Percentiles rank a stretch among this genome's conserved stretches.
phyloP scores from a whole-genome alignment of 345 rosid species.

The Syzygium oleosum region DNA sequence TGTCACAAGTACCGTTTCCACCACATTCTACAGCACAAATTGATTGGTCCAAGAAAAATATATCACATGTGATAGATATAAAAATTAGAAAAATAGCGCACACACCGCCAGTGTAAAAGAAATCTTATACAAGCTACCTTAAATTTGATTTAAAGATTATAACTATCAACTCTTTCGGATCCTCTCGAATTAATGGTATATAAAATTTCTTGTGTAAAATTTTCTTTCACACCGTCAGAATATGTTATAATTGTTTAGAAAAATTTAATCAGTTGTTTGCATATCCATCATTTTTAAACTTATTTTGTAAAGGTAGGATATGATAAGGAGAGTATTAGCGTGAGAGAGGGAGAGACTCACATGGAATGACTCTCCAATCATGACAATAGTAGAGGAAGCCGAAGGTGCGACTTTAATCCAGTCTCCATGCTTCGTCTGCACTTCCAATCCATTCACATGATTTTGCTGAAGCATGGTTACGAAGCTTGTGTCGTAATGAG shows the following conservation, averaged over 20 bases:
- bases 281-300: not conserved
- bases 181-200: not conserved
- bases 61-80: not conserved
- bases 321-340: not conserved
- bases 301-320: not conserved
- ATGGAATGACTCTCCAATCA: constrained; percentile 7
- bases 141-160: not conserved
- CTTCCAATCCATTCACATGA: constrained; percentile 3
- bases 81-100: not conserved
- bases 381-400: not conserved
- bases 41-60: not conserved
- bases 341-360: not conserved
- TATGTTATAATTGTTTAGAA: not conserved
- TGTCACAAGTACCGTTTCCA: not conserved
- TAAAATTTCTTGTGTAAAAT: not conserved
- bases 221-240: not conserved
- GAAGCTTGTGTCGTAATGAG: not conserved
- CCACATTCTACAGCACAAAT: not conserved
- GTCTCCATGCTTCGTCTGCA: constrained; percentile 1
- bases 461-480: constrained; percentile 6
- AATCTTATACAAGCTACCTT: not conserved
- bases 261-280: not conserved
- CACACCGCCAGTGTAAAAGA: not conserved
- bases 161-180: not conserved
- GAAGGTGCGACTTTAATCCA: constrained; percentile 1